A percentile compares a stretch with the other conserved stretches of the same genome.
phyloP scores from a whole-genome alignment of 2,329 filamentous ascomycete genomes.

The Fusarium devonianum region DNA sequence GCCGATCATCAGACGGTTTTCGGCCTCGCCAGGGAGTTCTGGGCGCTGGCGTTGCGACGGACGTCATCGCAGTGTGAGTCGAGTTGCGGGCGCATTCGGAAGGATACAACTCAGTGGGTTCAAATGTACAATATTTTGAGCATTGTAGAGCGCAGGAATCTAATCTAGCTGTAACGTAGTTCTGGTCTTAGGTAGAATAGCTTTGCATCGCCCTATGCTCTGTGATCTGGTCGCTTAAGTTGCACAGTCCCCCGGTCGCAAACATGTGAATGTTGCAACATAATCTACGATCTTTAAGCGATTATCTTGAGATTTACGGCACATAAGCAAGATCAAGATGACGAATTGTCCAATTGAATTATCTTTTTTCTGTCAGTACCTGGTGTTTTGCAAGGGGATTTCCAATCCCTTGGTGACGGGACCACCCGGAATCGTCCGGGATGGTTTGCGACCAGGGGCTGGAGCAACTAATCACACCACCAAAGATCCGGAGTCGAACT shows the following conservation, averaged over 20 bases:
- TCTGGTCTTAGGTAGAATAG: too few relatives aligned
- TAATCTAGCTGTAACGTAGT: too few relatives aligned
- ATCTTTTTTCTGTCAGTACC: neutral
- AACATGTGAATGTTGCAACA: neutral
- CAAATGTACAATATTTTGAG: too few relatives aligned
- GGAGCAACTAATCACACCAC: constrained; percentile 34
- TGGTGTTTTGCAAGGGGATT: neutral
- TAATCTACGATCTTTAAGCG: neutral
- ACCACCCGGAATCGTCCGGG: constrained; percentile 29
- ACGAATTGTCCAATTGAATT: neutral
- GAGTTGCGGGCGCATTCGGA: neutral
- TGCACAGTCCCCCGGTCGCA: neutral
- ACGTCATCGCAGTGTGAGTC: neutral
- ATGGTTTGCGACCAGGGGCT: constrained; percentile 24
- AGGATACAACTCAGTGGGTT: fast-evolving
- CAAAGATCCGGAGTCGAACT: constrained; percentile 30
- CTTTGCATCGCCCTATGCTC: too few relatives aligned
- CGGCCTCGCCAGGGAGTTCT: neutral
- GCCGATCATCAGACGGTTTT: constrained; percentile 24
- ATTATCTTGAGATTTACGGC: neutral
- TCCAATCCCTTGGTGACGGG: constrained; percentile 1
- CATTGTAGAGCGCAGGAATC: too few relatives aligned
- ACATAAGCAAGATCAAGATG: neutral
- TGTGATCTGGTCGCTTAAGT: too few relatives aligned
- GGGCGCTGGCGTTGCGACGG: neutral